Evolutionary conservation across 805 yeast genomes (phyloP).

Genomic region (Ogataea polymorpha): DNA sequence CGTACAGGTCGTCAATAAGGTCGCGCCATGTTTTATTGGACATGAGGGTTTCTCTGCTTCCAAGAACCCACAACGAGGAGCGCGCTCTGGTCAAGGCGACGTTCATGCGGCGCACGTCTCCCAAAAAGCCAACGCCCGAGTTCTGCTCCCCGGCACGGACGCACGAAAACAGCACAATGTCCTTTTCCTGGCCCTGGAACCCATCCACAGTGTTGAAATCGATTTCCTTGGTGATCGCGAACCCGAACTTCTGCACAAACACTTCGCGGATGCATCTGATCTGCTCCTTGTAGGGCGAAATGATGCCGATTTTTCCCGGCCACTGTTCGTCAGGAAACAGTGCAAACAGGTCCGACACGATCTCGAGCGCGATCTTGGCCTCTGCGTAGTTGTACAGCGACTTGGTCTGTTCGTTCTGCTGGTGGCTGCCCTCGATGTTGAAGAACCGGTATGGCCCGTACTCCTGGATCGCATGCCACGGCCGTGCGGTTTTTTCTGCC

Average conservation of each 20-base stretch:
- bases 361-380: slow-evolving; percentile 67
- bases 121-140: slow-evolving; percentile 78
- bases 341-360: slow-evolving; percentile 52
- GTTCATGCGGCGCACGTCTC: slow-evolving; percentile 92
- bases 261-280: slow-evolving; percentile 52
- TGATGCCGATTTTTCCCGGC: slow-evolving; percentile 77
- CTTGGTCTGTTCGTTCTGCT: slow-evolving; percentile 58
- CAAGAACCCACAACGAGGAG: slow-evolving; percentile 89
- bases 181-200: slow-evolving; percentile 97
- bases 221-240: slow-evolving; percentile 56
- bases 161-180: slow-evolving; percentile 89
- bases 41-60: slow-evolving; percentile 64
- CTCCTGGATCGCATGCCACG: slow-evolving; percentile 65
- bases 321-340: slow-evolving; percentile 51
- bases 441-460: slow-evolving; percentile 79
- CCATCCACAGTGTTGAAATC: slow-evolving; percentile 97
- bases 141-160: slow-evolving; percentile 77
- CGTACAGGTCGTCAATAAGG: slow-evolving; percentile 62
- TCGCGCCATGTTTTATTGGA: slow-evolving; percentile 71
- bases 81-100: slow-evolving; percentile 95
- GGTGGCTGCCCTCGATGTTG: slow-evolving; percentile 64
- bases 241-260: slow-evolving; percentile 63
- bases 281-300: slow-evolving; percentile 95
- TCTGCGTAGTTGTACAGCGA: slow-evolving; percentile 73
- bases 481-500: slow-evolving; percentile 52